Base-by-base conservation (phyloP, 2,329 filamentous ascomycete genomes). In the Rhinocladiella similis region DNA sequence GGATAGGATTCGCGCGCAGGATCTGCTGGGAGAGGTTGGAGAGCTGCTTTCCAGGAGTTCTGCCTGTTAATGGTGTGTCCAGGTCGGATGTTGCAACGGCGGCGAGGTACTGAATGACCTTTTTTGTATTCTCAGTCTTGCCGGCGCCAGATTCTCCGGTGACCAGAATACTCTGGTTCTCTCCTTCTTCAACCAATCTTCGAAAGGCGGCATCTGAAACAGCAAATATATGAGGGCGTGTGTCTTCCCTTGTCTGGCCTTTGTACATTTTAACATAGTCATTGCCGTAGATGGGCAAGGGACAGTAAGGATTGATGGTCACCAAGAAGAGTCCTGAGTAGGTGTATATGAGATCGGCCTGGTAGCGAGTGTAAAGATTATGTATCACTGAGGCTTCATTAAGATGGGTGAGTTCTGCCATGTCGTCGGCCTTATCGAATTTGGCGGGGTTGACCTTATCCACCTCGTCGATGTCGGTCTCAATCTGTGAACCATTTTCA, bases 381-480 rank as follows among this genome's bases (percentile, higher is more conserved):
- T 99, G 92, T 50, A 99, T 92, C 50, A 99, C 94, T 0, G 94
- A 97, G 19, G 93, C 90, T 76, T 99, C 94, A 74, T 99, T 99
- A 62, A 99, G 79, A 73, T 99, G 94, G 5, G 94, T 99, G 69
- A 99, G 82, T 73, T 99, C 94, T 20, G 95, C 94, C 94, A 99
- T 99, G 73, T 99, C 95, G 76, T 95, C 91, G 63, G 93, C 93
- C 75, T 97, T 99, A 82, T 99, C 94, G 76, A 99, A 99, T 72
- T 99, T 99, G 68, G 93, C 93, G 46, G 94, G 94, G 75, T 99
- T 99, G 78, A 99, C 95, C 75, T 97, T 97, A 80, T 99, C 95
- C 65, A 97, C 91, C 66, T 86, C 88, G 67, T 97, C 92, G 50
- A 83, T 77, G 64, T 93, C 87, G 49, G 94, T 87, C 69, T 96